Base-by-base conservation (phyloP, 1,139 yeast species). In the Suhomyces wounanorum region DNA sequence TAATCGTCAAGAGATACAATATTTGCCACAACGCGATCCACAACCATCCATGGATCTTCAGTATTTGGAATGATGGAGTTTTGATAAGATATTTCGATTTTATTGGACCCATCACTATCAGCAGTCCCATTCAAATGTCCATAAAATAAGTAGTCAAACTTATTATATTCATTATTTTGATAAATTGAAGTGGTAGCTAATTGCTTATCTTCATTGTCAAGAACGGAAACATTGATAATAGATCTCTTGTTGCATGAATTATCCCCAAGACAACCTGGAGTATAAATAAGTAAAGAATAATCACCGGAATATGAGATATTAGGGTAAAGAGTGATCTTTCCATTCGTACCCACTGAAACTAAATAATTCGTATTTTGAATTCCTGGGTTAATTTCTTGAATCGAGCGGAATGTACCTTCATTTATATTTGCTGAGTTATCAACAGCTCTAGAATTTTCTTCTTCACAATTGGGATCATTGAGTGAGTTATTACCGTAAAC, bases 221-320 rank as follows among this genome's bases (percentile, higher is more conserved):
- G 73, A 2, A 92, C 75, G 0, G 96, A 79, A 0, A 87, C 96
- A 59, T 89, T 88, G 6, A 89, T 94, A 30, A 83, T 81, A 6
- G 96, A 91, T 64, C 99, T 80, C 21, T 72, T 57, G 25, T 65
- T 60, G 68, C 99, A 94, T 0, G 96, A 79, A 43, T 74, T 70
- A 63, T 89, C 97, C 9, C 63, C 67, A 2, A 70, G 54, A 69
- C 99, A 94, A 0, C 99, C 98, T 0, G 97, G 97, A 0, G 99
- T 94, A 58, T 81, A 84, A 52, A 92, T 61, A 49, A 83, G 73
- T 33, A 94, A 75, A 0, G 90, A 76, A 65, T 90, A 94, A 55
- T 83, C 77, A 10, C 97, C 98, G 0, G 89, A 74, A 55, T 83
- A 79, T 0, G 89, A 76, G 21, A 91, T 79, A 55, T 87, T 85